A percentile compares a stretch with the other conserved stretches of the same genome.
phyloP scores from a whole-genome alignment of 345 rosid genomes.

The Passiflora organensis region DNA sequence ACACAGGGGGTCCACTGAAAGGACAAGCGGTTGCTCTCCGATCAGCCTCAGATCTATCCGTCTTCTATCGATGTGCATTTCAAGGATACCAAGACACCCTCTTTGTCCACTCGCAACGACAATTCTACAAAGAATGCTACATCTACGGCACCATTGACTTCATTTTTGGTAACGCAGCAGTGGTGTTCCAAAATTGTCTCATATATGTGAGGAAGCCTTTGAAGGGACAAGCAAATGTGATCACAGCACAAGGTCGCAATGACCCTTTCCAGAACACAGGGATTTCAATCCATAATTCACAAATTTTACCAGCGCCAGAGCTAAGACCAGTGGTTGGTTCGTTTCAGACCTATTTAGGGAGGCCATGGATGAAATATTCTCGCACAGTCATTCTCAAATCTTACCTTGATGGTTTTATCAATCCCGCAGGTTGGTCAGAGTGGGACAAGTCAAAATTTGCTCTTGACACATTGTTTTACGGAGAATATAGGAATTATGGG shows the following conservation, averaged over 20 bases:
- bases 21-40: slow-evolving; percentile 90
- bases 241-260: slow-evolving; percentile 73
- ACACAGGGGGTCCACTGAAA: slow-evolving; percentile 61
- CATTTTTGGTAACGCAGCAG: slow-evolving; percentile 88
- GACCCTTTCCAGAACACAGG: slow-evolving; percentile 78
- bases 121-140: slow-evolving; percentile 69
- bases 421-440: slow-evolving; percentile 56
- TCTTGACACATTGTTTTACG: slow-evolving; percentile 37
- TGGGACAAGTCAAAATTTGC: slow-evolving; percentile 33
- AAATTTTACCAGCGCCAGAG: slow-evolving; percentile 52
- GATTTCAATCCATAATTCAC: slow-evolving; percentile 60
- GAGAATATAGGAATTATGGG: slow-evolving; percentile 41
- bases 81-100: slow-evolving; percentile 87
- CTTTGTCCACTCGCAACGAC: slow-evolving; percentile 75
- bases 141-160: slow-evolving; percentile 81
- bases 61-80: slow-evolving; percentile 68
- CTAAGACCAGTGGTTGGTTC: slow-evolving; percentile 39
- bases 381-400: slow-evolving; percentile 50
- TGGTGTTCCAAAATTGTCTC: slow-evolving; percentile 62
- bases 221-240: slow-evolving; percentile 55
- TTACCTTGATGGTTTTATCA: slow-evolving; percentile 39
- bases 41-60: slow-evolving; percentile 78
- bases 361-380: slow-evolving; percentile 77
- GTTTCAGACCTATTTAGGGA: slow-evolving; percentile 52
- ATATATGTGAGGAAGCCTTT: slow-evolving; percentile 55